Evolutionary conservation across 2,329 filamentous ascomycete genomes (phyloP), one percentile per base, ranked within the genome.

Genomic region (Teratosphaeria destructans): DNA sequence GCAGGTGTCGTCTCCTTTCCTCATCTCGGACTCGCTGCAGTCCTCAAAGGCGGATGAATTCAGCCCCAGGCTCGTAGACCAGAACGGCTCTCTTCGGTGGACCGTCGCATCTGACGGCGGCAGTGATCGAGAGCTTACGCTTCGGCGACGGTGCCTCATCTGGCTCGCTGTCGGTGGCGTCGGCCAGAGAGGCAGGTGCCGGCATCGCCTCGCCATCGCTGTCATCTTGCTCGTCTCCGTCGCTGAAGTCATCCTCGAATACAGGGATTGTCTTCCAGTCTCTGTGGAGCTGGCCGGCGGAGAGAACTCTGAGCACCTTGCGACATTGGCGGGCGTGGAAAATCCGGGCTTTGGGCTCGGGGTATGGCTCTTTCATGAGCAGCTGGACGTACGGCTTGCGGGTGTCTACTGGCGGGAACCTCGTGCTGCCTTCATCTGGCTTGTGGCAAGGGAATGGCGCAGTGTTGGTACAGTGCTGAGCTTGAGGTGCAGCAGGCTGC

Each of bases 341-440:
- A 26, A 6, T 5, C 43, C 43, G 23, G 43, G 5, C 16, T 8
- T 49, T 49, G 43, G 43, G 16, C 43, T 49, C 2, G 1, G 5
- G 43, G 19, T 49, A 49, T 26, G 59, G 59, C 32, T 58, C 56
- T 6, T 43, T 39, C 59, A 61, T 61, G n/a, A 61, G 57, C 23
- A 61, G 35, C 52, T 56, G 19, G 27, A 58, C 53, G 34, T 61
- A 61, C 16, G 57, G 53, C 43, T 49, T 49, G 43, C 43, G 23
- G 43, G 43, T 49, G 19, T 49, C 43, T 16, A 49, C 43, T 10
- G 43, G 43, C 5, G 43, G 43, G 8, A 49, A 49, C 19, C 7
- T 49, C 19, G 16, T 23, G n/a, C n/a, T 10, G 43, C 43, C 43
- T 10, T 43, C 37, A 3, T 49, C n/a, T 5, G n/a, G 5, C 19